phyloP scores from a whole-genome alignment of 202 grass and related monocot species.

The Schoenoplectus tabernaemontani region DNA sequence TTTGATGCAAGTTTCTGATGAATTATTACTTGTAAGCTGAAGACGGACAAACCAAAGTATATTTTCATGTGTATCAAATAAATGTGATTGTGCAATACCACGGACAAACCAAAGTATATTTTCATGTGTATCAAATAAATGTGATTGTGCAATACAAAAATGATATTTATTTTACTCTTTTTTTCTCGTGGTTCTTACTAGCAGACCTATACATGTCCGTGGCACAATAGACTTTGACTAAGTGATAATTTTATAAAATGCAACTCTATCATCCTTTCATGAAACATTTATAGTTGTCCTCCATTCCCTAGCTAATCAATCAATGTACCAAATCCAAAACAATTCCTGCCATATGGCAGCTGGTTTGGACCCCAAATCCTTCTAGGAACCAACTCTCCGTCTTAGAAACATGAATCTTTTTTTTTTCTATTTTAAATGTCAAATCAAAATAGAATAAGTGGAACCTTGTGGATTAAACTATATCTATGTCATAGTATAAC shows the following conservation, averaged over 20 bases:
- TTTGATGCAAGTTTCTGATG: background rate
- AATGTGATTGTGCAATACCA: background rate
- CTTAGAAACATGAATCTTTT: background rate
- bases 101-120: background rate
- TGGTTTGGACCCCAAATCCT: background rate
- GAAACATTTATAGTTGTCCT: background rate
- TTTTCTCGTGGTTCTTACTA: background rate
- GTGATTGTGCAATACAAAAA: background rate
- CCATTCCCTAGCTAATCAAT: background rate
- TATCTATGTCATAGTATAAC: background rate
- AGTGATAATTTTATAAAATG: background rate
- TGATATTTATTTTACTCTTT: background rate
- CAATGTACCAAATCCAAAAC: background rate
- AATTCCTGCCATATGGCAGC: conserved; percentile 2
- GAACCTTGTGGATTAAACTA: background rate
- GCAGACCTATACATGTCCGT: conserved; percentile 1
- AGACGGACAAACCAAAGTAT: background rate
- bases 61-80: background rate
- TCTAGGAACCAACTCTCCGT: background rate
- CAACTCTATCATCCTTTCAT: background rate
- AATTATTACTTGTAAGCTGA: background rate
- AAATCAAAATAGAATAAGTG: background rate
- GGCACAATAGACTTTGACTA: background rate
- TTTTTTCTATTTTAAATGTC: background rate
- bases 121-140: background rate